A percentile compares a stretch with the other conserved stretches of the same genome.
phyloP scores from a whole-genome alignment of 2,329 filamentous ascomycete species.

The Claviceps fusiformis region DNA sequence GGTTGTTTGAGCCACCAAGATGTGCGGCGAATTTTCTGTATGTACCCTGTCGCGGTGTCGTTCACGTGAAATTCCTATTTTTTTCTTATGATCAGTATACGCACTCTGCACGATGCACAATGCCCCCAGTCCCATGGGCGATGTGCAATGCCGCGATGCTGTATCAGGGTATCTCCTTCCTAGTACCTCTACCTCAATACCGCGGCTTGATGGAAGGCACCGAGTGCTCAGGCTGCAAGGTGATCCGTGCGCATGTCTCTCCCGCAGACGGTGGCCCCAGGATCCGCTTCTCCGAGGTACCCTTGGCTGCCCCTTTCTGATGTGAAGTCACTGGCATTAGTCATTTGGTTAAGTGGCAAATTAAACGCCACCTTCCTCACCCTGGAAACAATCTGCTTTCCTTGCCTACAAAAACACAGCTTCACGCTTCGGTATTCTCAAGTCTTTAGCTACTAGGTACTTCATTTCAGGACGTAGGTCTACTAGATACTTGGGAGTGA shows the following conservation, averaged over 20 bases:
- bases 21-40: not conserved
- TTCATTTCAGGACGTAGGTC: no score
- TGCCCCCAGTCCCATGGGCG: not conserved
- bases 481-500: no score
- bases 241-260: slow-evolving; percentile 2
- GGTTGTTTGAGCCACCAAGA: not conserved
- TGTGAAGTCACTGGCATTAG: not conserved
- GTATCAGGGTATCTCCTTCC: no score
- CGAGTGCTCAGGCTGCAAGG: not conserved
- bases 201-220: not conserved
- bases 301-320: not conserved
- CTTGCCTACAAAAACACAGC: not conserved
- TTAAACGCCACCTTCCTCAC: no score
- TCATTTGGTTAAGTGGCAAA: not conserved
- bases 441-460: no score
- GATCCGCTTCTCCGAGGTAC: not conserved
- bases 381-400: no score
- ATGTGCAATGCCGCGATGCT: not conserved
- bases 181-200: not conserved
- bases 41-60: no score
- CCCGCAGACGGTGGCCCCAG: slow-evolving; percentile 1
- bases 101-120: not conserved
- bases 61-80: not conserved
- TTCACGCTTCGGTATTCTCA: no score
- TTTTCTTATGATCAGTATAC: not conserved